A percentile compares a stretch with the other conserved stretches of the same genome.
Evolutionary conservation across 352 stramenopile genomes (phyloP).

Genomic region (Phytopythium mirpurense): DNA sequence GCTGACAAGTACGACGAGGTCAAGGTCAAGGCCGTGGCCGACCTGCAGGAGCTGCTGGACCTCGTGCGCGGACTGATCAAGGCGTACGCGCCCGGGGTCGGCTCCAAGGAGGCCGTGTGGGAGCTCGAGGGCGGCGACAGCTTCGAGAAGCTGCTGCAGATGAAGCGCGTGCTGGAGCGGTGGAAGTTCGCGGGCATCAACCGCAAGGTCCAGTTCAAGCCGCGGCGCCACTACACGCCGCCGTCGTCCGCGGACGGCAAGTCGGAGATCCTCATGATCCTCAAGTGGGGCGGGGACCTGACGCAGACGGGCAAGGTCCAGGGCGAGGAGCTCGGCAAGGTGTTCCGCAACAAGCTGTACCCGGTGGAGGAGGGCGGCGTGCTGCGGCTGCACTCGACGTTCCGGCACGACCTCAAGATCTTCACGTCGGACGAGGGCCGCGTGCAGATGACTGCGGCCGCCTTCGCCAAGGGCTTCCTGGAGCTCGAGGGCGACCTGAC

Average conservation of each 20-base stretch:
- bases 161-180: constrained; percentile 95
- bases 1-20: constrained; percentile 82
- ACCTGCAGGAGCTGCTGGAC: constrained; percentile 79
- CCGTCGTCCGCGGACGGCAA: constrained; percentile 43
- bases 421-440: constrained; percentile 99
- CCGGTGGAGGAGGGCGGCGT: constrained; percentile 91
- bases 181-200: constrained; percentile 98
- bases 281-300: constrained; percentile 99
- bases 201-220: constrained; percentile 93
- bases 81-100: constrained; percentile 67
- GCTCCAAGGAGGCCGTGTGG: constrained; percentile 82
- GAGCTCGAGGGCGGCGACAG: constrained; percentile 81
- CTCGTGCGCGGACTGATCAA: constrained; percentile 80
- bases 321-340: constrained; percentile 91
- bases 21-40: constrained; percentile 77
- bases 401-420: constrained; percentile 99
- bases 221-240: constrained; percentile 52
- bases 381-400: constrained; percentile 98
- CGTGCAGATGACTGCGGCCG: constrained; percentile 99
- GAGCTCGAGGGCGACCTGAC: constrained; percentile 99
- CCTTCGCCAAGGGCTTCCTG: constrained; percentile 98
- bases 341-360: constrained; percentile 89
- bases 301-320: constrained; percentile 97
- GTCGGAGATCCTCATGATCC: constrained; percentile 95
- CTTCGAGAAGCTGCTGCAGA: constrained; percentile 93